Percentiles rank a stretch among this genome's conserved stretches.
Evolutionary conservation across 2,329 filamentous ascomycete genomes (phyloP).

Genomic region (Fusarium sp.): DNA sequence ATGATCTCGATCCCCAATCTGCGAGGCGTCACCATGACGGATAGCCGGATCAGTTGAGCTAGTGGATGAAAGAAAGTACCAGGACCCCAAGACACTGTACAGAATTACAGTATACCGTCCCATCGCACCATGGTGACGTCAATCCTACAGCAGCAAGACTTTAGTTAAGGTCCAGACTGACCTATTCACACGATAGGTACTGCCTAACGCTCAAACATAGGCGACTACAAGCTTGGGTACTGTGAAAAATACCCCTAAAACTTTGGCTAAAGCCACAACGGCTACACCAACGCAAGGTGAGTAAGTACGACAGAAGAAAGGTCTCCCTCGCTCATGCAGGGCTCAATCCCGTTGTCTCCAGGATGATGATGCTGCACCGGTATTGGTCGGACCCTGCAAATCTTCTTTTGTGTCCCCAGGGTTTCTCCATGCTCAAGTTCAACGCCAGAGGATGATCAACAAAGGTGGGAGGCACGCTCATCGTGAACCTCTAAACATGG

Average conservation of each 20-base stretch:
- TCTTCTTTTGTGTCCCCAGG: conserved; percentile 20
- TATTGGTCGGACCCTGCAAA: conserved; percentile 31
- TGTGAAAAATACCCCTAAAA: neutral
- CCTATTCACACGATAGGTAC: conserved; percentile 2
- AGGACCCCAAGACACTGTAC: conserved; percentile 37
- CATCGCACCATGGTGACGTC: conserved; percentile 48
- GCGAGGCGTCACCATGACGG: conserved; percentile 44
- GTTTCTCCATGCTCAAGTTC: conserved; percentile 9
- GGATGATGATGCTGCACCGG: conserved; percentile 4
- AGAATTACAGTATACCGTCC: neutral
- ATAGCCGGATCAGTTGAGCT: conserved; percentile 29
- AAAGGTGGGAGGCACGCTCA: neutral
- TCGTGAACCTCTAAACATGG: conserved; percentile 1
- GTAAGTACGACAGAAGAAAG: conserved; percentile 15
- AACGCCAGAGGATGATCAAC: conserved; percentile 1
- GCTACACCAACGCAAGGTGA: conserved; percentile 20
- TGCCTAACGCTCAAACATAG: conserved; percentile 2
- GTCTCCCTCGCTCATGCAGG: conserved; percentile 32
- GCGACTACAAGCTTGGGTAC: conserved; percentile 18
- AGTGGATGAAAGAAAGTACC: conserved; percentile 6
- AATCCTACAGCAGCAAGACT: conserved; percentile 24
- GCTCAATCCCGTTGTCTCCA: conserved; percentile 25
- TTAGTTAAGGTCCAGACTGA: conserved; percentile 27
- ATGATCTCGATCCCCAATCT: conserved; percentile 47
- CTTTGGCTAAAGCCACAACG: neutral